phyloP scores from a whole-genome alignment of 2,329 filamentous ascomycete genomes.

The Onygenales sp. region DNA sequence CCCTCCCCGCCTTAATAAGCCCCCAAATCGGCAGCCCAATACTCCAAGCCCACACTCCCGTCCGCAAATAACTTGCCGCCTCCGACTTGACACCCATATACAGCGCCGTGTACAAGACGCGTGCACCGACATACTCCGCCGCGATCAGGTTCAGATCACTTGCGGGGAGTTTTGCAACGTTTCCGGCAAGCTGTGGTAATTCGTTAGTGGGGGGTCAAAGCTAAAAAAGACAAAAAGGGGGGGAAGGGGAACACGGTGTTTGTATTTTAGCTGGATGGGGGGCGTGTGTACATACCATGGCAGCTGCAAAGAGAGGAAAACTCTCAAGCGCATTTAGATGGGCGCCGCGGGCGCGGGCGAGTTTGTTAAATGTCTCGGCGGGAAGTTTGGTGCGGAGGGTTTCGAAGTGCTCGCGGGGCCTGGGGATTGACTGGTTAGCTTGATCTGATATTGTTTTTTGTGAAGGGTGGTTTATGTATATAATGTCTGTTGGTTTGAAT shows the following conservation, averaged over 20 bases:
- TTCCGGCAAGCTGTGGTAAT: constrained; percentile 19
- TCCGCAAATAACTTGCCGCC: constrained; percentile 23
- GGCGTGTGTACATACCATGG: constrained; percentile 18
- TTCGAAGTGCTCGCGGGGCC: constrained; percentile 24
- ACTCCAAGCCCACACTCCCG: constrained; percentile 24
- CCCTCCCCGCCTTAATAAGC: constrained; percentile 21
- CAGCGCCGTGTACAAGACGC: constrained; percentile 24
- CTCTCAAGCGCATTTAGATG: constrained; percentile 28
- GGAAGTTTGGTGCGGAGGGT: constrained; percentile 18
- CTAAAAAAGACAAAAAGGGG: not conserved
- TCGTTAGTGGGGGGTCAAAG: too few species aligned
- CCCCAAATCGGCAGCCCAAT: constrained; percentile 23
- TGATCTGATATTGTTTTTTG: not conserved
- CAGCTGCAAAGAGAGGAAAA: constrained; percentile 25
- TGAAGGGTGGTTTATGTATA: too few species aligned
- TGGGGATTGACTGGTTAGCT: constrained; percentile 2
- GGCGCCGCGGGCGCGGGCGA: constrained; percentile 20
- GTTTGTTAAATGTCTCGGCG: constrained; percentile 12
- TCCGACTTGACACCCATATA: constrained; percentile 26
- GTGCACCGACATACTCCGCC: constrained; percentile 22
- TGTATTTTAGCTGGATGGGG: too few species aligned
- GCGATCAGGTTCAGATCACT: constrained; percentile 24
- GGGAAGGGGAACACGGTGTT: too few species aligned
- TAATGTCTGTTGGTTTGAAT: too few species aligned
- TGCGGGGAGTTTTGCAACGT: constrained; percentile 21